Conservation (phyloP, 352 stramenopile genomes). For the Phytophthora lateralis region DNA sequence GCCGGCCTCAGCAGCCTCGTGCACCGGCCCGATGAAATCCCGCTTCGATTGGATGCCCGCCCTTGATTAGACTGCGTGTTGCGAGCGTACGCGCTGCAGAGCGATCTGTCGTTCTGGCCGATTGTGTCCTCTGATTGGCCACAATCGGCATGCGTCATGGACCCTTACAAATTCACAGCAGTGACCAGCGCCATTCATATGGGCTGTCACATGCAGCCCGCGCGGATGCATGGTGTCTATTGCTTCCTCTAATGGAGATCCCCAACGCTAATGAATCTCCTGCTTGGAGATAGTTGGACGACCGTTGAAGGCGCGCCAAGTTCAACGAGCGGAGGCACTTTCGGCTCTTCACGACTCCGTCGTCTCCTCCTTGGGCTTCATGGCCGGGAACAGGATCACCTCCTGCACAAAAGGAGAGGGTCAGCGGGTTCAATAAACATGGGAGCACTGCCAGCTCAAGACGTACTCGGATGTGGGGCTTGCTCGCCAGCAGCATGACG, state of each 20-base stretch:
- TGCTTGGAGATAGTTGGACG: too few species aligned
- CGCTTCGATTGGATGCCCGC: background rate
- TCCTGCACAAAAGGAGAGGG: slow-evolving; percentile 79
- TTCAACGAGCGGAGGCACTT: slow-evolving; percentile 20
- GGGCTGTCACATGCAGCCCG: slow-evolving; percentile 8
- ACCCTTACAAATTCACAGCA: background rate
- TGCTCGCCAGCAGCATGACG: slow-evolving; percentile 98
- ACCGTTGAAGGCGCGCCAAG: slow-evolving; percentile 29
- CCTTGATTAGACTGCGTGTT: background rate
- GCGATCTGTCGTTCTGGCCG: too few species aligned
- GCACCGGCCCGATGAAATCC: background rate
- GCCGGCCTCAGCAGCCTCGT: background rate
- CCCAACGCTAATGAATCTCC: slow-evolving; percentile 5
- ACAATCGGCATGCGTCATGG: background rate
- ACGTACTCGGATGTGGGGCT: slow-evolving; percentile 95
- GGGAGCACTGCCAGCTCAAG: background rate
- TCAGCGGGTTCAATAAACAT: slow-evolving; percentile 1
- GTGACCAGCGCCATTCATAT: background rate
- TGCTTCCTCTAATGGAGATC: background rate
- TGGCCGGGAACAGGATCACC: slow-evolving; percentile 99
- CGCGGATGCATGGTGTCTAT: slow-evolving; percentile 3
- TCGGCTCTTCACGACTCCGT: slow-evolving; percentile 6
- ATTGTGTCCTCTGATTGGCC: background rate
- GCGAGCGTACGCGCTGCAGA: slow-evolving; percentile 1
- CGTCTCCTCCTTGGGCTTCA: slow-evolving; percentile 90